Evolutionary conservation across 306 rosid genomes (phyloP).

Genomic region (Begonia masoniana): DNA sequence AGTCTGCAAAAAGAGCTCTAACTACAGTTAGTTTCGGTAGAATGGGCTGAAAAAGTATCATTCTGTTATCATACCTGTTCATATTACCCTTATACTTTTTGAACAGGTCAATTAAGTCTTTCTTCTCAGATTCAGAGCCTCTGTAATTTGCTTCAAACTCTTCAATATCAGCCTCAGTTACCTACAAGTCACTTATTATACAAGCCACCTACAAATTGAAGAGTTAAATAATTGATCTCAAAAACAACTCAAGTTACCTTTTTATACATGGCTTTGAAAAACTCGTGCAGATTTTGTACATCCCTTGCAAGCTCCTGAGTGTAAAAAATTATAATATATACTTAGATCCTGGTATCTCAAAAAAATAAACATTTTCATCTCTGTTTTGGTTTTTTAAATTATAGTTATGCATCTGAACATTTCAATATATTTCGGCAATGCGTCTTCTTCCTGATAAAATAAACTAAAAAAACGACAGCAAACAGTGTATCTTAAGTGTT

Average conservation of each 20-base stretch:
- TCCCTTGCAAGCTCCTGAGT: conserved; percentile 81
- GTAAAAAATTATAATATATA: conserved; percentile 1
- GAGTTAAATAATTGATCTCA: background rate
- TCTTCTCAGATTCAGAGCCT: conserved; percentile 75
- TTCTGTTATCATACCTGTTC: conserved; percentile 33
- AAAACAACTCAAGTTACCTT: conserved; percentile 26
- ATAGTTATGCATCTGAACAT: background rate
- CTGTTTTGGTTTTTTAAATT: background rate
- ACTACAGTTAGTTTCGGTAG: too few relatives aligned
- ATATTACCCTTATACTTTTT: conserved; percentile 65
- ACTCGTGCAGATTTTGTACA: conserved; percentile 42
- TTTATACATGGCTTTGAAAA: conserved; percentile 51
- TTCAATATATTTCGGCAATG: too few relatives aligned
- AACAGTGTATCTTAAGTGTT: too few relatives aligned
- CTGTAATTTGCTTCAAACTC: conserved; percentile 81
- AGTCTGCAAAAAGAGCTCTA: conserved; percentile 34
- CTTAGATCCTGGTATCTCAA: too few relatives aligned
- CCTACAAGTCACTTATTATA: conserved; percentile 20
- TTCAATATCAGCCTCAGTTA: conserved; percentile 72
- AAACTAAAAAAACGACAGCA: too few relatives aligned
- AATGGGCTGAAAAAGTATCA: background rate
- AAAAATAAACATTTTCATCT: background rate
- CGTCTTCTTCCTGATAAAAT: too few relatives aligned
- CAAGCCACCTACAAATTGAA: background rate
- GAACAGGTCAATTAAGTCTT: conserved; percentile 57